Evolutionary conservation across 768 basidiomycete genomes (phyloP).

Genomic region (Tubosaeta sp.): DNA sequence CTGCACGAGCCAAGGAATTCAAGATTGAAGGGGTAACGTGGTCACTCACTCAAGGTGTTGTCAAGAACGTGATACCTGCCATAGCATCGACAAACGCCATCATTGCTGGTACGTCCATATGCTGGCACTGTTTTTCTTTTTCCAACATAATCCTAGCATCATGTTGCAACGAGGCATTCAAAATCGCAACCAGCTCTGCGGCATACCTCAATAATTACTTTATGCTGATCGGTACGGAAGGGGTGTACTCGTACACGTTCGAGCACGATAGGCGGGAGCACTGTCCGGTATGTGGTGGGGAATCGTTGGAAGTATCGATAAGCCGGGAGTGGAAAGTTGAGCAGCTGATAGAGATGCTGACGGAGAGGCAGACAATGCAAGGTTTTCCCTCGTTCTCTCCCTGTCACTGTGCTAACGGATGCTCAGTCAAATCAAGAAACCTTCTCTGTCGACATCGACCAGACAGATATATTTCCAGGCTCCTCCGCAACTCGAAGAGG

Average conservation of each 20-base stretch:
- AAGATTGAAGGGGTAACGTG: conserved; percentile 98
- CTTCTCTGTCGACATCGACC: conserved; percentile 76
- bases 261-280: conserved; percentile 89
- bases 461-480: conserved; percentile 90
- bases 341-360: conserved; percentile 79
- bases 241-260: conserved; percentile 96
- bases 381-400: conserved; percentile 28
- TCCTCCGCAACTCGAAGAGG: conserved; percentile 85
- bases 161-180: conserved; percentile 99
- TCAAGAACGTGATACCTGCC: conserved; percentile 99
- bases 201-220: conserved; percentile 97
- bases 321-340: conserved; percentile 77
- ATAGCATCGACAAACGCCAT: conserved; percentile 99
- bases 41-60: conserved; percentile 96
- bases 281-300: conserved; percentile 97
- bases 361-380: conserved; percentile 88
- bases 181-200: conserved; percentile 93
- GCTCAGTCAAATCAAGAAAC: conserved; percentile 91
- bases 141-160: conserved; percentile 52
- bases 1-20: conserved; percentile 84
- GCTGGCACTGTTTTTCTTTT: not conserved
- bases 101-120: conserved; percentile 67
- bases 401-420: not conserved
- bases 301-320: conserved; percentile 71
- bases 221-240: conserved; percentile 96